Evolutionary conservation across 345 rosid genomes (phyloP).

Genomic region (Brassica napus): DNA sequence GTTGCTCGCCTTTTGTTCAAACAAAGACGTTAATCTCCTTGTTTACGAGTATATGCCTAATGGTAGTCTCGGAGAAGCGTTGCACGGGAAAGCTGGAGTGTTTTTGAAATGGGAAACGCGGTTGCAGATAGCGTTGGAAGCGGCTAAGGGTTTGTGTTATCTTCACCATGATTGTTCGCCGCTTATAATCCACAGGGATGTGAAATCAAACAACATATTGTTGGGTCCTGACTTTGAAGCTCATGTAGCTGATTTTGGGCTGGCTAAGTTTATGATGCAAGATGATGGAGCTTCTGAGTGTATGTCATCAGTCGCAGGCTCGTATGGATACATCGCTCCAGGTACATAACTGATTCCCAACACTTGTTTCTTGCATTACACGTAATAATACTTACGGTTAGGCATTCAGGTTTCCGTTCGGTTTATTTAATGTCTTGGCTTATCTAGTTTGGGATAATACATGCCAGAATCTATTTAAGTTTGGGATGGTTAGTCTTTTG

Average conservation of each 20-base stretch:
- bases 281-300: conserved; percentile 81
- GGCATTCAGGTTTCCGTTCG: background rate
- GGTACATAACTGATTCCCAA: conserved; percentile 45
- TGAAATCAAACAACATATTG: conserved; percentile 88
- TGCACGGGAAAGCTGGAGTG: conserved; percentile 81
- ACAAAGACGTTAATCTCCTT: conserved; percentile 75
- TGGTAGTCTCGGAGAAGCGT: conserved; percentile 88
- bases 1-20: conserved; percentile 78
- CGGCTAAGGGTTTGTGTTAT: conserved; percentile 90
- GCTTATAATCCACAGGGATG: conserved; percentile 82
- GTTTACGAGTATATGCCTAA: conserved; percentile 41
- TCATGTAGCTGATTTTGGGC: conserved; percentile 94
- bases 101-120: conserved; percentile 70
- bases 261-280: conserved; percentile 79
- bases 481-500: no score
- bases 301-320: conserved; percentile 96
- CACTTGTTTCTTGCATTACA: background rate
- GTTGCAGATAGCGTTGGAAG: conserved; percentile 78
- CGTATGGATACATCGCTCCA: conserved; percentile 97
- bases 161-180: conserved; percentile 95
- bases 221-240: conserved; percentile 85
- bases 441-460: no score
- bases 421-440: background rate
- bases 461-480: background rate
- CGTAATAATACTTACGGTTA: background rate